These are phyloP conservation scores for Irpex rosettiformis DNA, from an alignment of 1,284 basidiomycete species.

Conservation along the genomic window DNA sequence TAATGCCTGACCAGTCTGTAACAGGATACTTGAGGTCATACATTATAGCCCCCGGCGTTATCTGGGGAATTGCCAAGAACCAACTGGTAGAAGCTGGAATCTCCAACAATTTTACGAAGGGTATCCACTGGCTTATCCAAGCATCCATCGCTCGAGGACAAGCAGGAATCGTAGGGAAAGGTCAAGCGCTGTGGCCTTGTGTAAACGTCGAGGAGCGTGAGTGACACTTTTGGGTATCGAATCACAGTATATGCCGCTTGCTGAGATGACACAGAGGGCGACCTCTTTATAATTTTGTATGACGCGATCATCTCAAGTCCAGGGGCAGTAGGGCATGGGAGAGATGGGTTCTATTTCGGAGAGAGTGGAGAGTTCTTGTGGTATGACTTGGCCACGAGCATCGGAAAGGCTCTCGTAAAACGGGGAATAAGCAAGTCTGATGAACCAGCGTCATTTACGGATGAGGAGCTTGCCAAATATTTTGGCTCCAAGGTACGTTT, in stretches of 20 bases:
- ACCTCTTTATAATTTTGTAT: constrained; percentile 21
- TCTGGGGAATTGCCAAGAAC: constrained; percentile 34
- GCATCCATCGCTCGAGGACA: constrained; percentile 28
- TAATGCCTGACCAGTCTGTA: not conserved
- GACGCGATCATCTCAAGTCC: constrained; percentile 15
- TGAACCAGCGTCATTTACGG: constrained; percentile 28
- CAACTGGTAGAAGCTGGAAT: constrained; percentile 34
- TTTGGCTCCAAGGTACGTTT: constrained; percentile 9
- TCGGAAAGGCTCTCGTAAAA: constrained; percentile 27
- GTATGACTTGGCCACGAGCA: constrained; percentile 33
- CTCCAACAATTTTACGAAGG: constrained; percentile 30
- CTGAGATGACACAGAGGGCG: constrained; percentile 13
- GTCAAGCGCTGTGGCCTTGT: constrained; percentile 28
- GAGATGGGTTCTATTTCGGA: constrained; percentile 43
- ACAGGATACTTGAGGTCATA: constrained; percentile 36
- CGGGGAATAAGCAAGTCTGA: constrained; percentile 22
- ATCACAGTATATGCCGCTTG: not conserved
- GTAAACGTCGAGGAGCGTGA: constrained; percentile 44
- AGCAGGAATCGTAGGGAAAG: constrained; percentile 30
- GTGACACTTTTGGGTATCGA: not conserved
- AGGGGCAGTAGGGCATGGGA: constrained; percentile 33
- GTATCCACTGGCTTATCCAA: constrained; percentile 30
- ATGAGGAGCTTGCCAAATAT: constrained; percentile 29
- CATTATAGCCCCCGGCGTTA: constrained; percentile 35
- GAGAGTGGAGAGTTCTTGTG: constrained; percentile 42